Base-by-base conservation (phyloP, 1,284 basidiomycete species). In the Leucoagaricus sp. region DNA sequence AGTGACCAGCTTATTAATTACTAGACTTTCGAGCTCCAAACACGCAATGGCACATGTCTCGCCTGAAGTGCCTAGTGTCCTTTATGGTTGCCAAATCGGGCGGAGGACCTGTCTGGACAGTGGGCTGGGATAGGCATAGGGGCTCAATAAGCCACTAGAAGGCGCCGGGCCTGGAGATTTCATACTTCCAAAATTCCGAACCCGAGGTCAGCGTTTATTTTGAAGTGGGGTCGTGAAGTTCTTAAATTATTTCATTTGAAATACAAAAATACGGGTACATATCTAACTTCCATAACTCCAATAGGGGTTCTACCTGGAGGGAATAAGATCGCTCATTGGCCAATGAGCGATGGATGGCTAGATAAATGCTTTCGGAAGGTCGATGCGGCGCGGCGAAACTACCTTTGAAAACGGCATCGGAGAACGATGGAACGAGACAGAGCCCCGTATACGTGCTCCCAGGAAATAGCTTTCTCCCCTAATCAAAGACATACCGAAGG, bases 121-220 rank as follows among this genome's bases (percentile, higher is more conserved):
- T n/a, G n/a, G n/a, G n/a, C n/a, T 23, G n/a, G 53, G 34, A 49
- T 28, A 42, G 36, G 31, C 51, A 45, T 31, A 53, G 42, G 53
- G 38, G 46, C 45, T 42, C 4, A 47, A 49, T 33, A 23, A 42
- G 46, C 45, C 38, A 33, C 46, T 55, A 49, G 46, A 55, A 55
- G 53, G 25, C 49, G 15, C 19, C 2, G 31, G 21, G 23, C 53
- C 33, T 49, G 28, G 29, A n/a, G 34, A 19, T 41, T 55, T 40
- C 45, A 38, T 23, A 15, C 15, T 29, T 41, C 31, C 29, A 17
- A 48, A 41, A 31, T 31, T 42, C 46, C 36, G 29, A 41, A 46
- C 53, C 46, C 36, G 36, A 31, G 53, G 36, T 49, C 23, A n/a
- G 46, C 46, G 53, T 21, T 23, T 38, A 25, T 31, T 28, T 48